phyloP scores from a whole-genome alignment of 192 early-diverging fungal species.

The Coemansia asiatica region DNA sequence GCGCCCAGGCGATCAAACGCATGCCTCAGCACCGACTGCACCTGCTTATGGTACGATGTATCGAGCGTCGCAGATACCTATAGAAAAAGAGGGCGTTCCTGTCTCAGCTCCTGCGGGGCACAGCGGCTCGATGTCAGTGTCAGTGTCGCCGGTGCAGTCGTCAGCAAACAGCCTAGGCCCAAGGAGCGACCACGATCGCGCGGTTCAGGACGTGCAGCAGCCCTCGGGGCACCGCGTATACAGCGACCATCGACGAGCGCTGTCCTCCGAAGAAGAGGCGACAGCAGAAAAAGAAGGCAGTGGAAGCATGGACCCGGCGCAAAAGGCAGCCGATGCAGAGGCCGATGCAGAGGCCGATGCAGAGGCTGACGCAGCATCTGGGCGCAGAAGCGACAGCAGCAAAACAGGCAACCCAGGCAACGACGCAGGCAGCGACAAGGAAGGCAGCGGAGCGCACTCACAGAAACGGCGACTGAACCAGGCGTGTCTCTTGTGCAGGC shows the following conservation, averaged over 20 bases:
- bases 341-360: not conserved
- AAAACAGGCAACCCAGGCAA: constrained; percentile 5
- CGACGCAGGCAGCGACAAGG: constrained; percentile 4
- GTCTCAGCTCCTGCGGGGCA: constrained; percentile 1
- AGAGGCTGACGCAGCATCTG: constrained; percentile 3
- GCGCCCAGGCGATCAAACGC: not conserved
- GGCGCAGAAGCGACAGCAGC: constrained; percentile 9
- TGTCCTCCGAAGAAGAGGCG: constrained; percentile 5
- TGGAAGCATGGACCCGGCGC: not conserved
- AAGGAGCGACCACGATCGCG: not conserved
- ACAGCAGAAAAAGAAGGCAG: too few relatives aligned
- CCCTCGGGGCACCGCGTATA: not conserved
- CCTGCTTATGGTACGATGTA: not conserved
- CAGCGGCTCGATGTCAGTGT: constrained; percentile 14
- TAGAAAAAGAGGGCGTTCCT: not conserved
- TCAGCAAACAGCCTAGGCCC: not conserved
- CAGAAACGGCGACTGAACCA: constrained; percentile 55
- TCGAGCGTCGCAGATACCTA: not conserved
- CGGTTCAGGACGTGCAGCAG: too few relatives aligned
- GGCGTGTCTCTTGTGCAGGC: constrained; percentile 50
- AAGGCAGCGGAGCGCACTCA: constrained; percentile 17
- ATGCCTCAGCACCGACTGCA: not conserved
- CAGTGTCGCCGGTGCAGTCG: constrained; percentile 18
- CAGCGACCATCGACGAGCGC: not conserved
- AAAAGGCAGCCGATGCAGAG: not conserved